Evolutionary conservation across 2,329 filamentous ascomycete genomes (phyloP), one percentile per base, ranked within the genome.

Genomic region (Trichoderma sp.): DNA sequence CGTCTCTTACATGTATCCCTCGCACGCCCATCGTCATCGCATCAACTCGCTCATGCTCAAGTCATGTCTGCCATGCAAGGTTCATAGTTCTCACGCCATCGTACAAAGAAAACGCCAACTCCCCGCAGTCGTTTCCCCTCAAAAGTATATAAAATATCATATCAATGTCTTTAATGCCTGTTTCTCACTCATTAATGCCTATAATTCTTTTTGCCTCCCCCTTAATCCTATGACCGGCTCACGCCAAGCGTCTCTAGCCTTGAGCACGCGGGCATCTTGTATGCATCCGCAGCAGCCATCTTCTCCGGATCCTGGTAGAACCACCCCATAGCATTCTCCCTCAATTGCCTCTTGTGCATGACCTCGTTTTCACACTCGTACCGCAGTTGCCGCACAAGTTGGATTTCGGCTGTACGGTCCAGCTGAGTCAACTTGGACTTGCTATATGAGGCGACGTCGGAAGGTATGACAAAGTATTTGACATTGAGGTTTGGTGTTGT

Each of bases 311-410:
- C 95, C 74, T 92, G 91, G 83, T 91, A 95, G 81, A 98, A 95
- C 93, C 95, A 98, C 4, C 95, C 95, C 79, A 93, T 91, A 0
- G 95, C 95, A 65, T 94, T 92, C 78, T 97, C 91, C 77, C 92
- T 87, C 84, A 95, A 87, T 78, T 91, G 88, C 81, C 91, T 89
- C 83, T 92, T 89, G 69, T 89, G 86, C 65, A 89, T 85, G 77
- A 90, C 86, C 85, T 99, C 95, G 74, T 87, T 87, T 77, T 96
- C 93, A 85, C 97, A 99, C 81, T 93, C 89, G 75, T 88, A 87
- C 66, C 89, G 90, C 71, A 98, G 84, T 45, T 88, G 88, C 68
- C 90, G 88, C 56, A 98, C 87, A 78, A 94, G 94, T 53, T 91
- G 90, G 4, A 89, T 85, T 83, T 98, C 96, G 64, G 95, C 97